Base-by-base conservation (phyloP, 2,329 filamentous ascomycete species). In the Paecilomyces sp. region DNA sequence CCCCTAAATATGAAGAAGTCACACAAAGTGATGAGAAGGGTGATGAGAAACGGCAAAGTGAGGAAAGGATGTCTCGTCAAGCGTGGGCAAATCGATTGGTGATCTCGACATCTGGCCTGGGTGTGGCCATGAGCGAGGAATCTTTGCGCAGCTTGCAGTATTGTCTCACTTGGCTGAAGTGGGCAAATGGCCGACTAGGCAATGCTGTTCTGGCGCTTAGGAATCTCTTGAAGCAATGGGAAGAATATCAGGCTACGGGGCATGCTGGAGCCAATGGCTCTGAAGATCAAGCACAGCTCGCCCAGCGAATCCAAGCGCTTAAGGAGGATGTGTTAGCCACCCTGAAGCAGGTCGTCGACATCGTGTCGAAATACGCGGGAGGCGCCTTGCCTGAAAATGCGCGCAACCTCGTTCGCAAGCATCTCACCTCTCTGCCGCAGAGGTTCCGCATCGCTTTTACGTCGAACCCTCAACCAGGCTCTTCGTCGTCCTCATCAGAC, bases 361-460 rank as follows among this genome's bases (percentile, higher is more conserved):
- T 89, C 5, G 91, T 99, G 0, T 95, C 90, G 59, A 91, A 88
- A 65, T 96, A 96, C 67, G 90, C 92, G 0, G 92, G 92, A n/a
- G 91, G 91, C 47, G 91, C 92, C 0, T 79, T 99, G 2, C 93
- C 94, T 0, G 90, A 94, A 58, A 96, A 97, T 65, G 93, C 93
- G 0, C 83, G 89, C 34, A 83, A 88, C 25, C 83, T 97, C 15
- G 93, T 99, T 12, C 87, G 90, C 61, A 84, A 87, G 12, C 92
- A 96, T 71, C 82, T 97, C 4, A 89, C 90, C 31, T 92, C 89
- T 55, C 81, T 97, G 1, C 93, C 93, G 0, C 87, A 90, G 70
- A 85, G 92, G 30, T 96, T 93, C 80, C 86, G 87, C 63, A 77
- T 91, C 15, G 91, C 90, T 1, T 88, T 82, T 61, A 83, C 85